Evolutionary conservation across 345 rosid genomes (phyloP).

Genomic region (Laguncularia racemosa): DNA sequence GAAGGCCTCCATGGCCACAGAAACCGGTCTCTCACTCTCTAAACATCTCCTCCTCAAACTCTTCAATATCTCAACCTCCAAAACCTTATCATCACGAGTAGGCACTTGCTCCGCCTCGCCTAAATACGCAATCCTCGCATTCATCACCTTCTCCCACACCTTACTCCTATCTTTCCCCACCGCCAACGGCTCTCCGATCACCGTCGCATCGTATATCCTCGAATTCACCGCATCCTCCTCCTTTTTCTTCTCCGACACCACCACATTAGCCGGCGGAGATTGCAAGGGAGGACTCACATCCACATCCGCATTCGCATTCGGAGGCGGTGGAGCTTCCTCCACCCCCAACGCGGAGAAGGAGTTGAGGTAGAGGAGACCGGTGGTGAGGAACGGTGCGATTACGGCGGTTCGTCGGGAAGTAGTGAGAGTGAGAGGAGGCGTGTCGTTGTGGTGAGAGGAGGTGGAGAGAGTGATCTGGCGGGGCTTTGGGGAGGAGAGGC

Average conservation of each 20-base stretch:
- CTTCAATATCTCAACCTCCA: slow-evolving; percentile 75
- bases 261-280: slow-evolving; percentile 11
- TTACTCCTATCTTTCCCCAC: slow-evolving; percentile 71
- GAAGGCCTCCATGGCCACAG: slow-evolving; percentile 76
- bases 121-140: slow-evolving; percentile 67
- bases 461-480: slow-evolving; percentile 4
- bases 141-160: slow-evolving; percentile 85
- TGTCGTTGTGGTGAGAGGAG: not conserved
- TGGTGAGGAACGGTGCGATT: slow-evolving; percentile 30
- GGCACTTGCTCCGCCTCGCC: slow-evolving; percentile 96
- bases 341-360: slow-evolving; percentile 13
- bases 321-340: slow-evolving; percentile 1
- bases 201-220: slow-evolving; percentile 82
- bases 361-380: slow-evolving; percentile 19
- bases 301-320: not conserved
- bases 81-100: slow-evolving; percentile 55
- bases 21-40: slow-evolving; percentile 43
- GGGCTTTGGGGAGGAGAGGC: slow-evolving; percentile 2
- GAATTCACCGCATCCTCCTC: slow-evolving; percentile 28
- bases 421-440: slow-evolving; percentile 1
- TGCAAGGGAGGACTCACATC: not conserved
- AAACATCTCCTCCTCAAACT: slow-evolving; percentile 45
- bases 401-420: slow-evolving; percentile 30
- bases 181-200: slow-evolving; percentile 88
- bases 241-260: slow-evolving; percentile 17